These are phyloP conservation scores for Neurospora discreta DNA, from an alignment of 495 filamentous ascomycete genomes.

Conservation along the genomic window DNA sequence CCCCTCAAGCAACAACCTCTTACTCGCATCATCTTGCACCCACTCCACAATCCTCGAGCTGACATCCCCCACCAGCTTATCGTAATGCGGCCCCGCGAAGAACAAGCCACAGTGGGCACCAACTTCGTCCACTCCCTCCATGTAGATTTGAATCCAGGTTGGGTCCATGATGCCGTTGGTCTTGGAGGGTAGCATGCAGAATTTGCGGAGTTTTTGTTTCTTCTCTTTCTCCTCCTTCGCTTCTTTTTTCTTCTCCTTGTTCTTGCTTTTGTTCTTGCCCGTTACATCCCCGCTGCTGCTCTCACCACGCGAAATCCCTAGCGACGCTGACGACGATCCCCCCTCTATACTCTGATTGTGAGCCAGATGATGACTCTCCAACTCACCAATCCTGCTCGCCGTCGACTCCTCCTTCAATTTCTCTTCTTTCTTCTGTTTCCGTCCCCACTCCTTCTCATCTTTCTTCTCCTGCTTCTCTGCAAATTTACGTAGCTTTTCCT, in stretches of 20 bases:
- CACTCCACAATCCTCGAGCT: conserved; percentile 58
- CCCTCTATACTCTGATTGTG: conserved; percentile 3
- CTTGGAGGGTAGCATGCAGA: conserved; percentile 61
- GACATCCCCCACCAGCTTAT: conserved; percentile 64
- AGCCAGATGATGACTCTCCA: not conserved
- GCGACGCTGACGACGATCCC: not conserved
- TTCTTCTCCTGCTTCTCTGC: conserved; percentile 14
- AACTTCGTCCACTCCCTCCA: conserved; percentile 77
- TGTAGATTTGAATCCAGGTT: conserved; percentile 65
- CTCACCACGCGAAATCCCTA: conserved; percentile 1
- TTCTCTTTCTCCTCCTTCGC: conserved; percentile 22
- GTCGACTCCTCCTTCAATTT: conserved; percentile 10
- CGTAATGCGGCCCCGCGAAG: conserved; percentile 57
- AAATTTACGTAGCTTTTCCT: conserved; percentile 23
- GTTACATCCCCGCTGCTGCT: too few relatives aligned
- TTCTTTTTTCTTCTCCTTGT: conserved; percentile 7
- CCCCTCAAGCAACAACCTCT: conserved; percentile 22
- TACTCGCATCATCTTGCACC: conserved; percentile 47
- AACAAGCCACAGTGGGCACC: conserved; percentile 79
- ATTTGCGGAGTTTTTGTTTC: conserved; percentile 52
- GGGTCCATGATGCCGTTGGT: conserved; percentile 32
- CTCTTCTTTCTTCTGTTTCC: conserved; percentile 6
- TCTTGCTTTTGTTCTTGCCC: not conserved
- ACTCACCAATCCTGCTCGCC: not conserved
- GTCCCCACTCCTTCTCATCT: conserved; percentile 13